phyloP scores from a whole-genome alignment of 1,284 basidiomycete genomes.

The Microbotryum silenes-acaulis region DNA sequence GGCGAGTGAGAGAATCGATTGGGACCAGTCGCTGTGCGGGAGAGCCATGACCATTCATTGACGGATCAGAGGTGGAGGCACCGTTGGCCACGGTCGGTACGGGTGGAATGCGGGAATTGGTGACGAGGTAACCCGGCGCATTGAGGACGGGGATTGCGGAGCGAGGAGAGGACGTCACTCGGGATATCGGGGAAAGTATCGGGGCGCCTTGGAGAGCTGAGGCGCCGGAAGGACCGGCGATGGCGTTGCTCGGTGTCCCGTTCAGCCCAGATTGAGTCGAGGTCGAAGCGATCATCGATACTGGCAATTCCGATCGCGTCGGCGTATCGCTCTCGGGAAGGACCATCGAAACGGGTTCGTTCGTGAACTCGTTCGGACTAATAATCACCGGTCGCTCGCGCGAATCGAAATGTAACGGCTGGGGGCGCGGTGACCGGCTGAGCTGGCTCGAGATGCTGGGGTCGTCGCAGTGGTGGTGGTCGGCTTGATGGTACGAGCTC shows the following conservation, averaged over 20 bases:
- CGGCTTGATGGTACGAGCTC: not conserved
- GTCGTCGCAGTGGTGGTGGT: conserved; percentile 3
- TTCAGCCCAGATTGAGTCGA: too few relatives aligned
- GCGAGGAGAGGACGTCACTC: not conserved
- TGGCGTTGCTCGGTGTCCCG: not conserved
- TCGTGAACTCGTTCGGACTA: not conserved
- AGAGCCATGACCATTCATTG: too few relatives aligned
- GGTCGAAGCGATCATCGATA: not conserved
- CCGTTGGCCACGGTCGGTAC: not conserved
- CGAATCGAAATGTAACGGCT: not conserved
- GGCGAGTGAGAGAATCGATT: conserved; percentile 8
- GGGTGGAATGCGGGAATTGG: conserved; percentile 18
- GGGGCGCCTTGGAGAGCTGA: not conserved
- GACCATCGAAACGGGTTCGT: too few relatives aligned
- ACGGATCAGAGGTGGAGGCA: too few relatives aligned
- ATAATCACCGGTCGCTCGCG: not conserved
- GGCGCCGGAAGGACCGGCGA: not conserved
- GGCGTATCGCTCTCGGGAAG: not conserved
- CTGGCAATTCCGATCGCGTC: conserved; percentile 7
- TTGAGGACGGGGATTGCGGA: conserved; percentile 10
- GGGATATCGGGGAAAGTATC: not conserved
- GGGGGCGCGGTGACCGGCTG: not conserved
- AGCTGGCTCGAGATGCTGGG: conserved; percentile 1
- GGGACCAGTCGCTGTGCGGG: conserved; percentile 5
- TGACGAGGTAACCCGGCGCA: conserved; percentile 12